Evolutionary conservation across 441 rosid genomes (phyloP).

Genomic region (Brassica balearica): DNA sequence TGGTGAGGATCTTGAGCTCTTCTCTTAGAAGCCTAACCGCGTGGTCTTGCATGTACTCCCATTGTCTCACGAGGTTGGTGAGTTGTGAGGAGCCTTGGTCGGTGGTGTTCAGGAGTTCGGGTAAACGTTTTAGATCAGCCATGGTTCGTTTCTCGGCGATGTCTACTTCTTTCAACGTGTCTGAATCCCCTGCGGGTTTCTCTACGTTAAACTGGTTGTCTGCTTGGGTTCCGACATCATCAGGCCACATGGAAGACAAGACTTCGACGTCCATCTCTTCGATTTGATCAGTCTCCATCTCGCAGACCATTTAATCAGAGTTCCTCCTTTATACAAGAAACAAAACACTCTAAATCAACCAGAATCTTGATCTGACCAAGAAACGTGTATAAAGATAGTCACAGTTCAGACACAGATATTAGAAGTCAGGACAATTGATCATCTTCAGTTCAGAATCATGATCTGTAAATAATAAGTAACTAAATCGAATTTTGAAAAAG

Average conservation of each 20-base stretch:
- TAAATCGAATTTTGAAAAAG: neutral
- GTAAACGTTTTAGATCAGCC: slow-evolving; percentile 72
- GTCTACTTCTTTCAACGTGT: slow-evolving; percentile 85
- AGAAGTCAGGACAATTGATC: neutral
- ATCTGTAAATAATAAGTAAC: neutral
- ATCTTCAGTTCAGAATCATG: slow-evolving; percentile 18
- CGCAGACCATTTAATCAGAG: slow-evolving; percentile 49
- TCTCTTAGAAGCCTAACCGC: slow-evolving; percentile 79
- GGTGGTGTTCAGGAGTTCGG: slow-evolving; percentile 64
- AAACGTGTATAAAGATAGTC: slow-evolving; percentile 4
- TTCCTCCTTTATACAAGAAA: slow-evolving; percentile 8
- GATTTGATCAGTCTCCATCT: slow-evolving; percentile 66
- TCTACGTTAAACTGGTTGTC: slow-evolving; percentile 92
- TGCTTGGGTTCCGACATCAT: slow-evolving; percentile 69
- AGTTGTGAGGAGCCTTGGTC: slow-evolving; percentile 84
- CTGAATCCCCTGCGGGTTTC: slow-evolving; percentile 75
- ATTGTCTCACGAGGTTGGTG: slow-evolving; percentile 79
- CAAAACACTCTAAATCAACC: slow-evolving; percentile 11
- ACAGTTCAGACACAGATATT: neutral
- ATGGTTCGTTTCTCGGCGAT: slow-evolving; percentile 51
- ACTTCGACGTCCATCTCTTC: slow-evolving; percentile 91
- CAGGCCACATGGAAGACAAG: slow-evolving; percentile 98
- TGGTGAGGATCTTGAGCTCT: slow-evolving; percentile 78
- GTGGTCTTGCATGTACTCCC: slow-evolving; percentile 86
- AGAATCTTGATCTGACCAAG: slow-evolving; percentile 19